These are phyloP conservation scores for Fusarium concolor DNA, from an alignment of 2,329 filamentous ascomycete genomes.

Conservation along the genomic window DNA sequence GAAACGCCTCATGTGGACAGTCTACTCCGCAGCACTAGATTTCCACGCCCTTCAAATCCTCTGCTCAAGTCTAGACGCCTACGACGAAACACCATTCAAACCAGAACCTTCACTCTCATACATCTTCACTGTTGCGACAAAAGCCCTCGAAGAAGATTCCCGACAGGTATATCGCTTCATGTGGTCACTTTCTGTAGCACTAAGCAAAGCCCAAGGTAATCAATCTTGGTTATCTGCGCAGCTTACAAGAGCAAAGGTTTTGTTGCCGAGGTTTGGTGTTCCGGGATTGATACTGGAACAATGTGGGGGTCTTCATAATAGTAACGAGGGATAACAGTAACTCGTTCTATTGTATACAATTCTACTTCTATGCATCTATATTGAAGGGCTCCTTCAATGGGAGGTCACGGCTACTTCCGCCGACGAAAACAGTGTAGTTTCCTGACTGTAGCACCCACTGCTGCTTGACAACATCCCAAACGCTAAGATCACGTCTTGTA, in stretches of 20 bases:
- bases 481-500: constrained; percentile 70
- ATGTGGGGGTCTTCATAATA: not conserved
- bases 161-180: constrained; percentile 41
- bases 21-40: constrained; percentile 36
- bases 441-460: constrained; percentile 65
- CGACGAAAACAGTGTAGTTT: constrained; percentile 57
- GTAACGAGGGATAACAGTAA: not conserved
- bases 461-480: constrained; percentile 71
- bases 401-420: constrained; percentile 59
- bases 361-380: constrained; percentile 1
- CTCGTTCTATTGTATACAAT: not conserved
- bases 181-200: constrained; percentile 39
- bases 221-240: constrained; percentile 31
- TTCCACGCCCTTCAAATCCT: constrained; percentile 35
- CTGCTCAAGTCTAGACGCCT: constrained; percentile 3
- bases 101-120: not conserved
- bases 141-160: constrained; percentile 29
- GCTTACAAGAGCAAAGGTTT: constrained; percentile 18
- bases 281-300: constrained; percentile 28
- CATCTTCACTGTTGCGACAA: constrained; percentile 34
- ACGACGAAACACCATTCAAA: not conserved
- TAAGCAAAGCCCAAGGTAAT: constrained; percentile 14
- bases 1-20: constrained; percentile 42
- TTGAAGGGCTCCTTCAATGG: constrained; percentile 14
- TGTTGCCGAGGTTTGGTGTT: constrained; percentile 35